Conservation (phyloP, 441 rosid genomes). For the Gossypium gossypioides region DNA sequence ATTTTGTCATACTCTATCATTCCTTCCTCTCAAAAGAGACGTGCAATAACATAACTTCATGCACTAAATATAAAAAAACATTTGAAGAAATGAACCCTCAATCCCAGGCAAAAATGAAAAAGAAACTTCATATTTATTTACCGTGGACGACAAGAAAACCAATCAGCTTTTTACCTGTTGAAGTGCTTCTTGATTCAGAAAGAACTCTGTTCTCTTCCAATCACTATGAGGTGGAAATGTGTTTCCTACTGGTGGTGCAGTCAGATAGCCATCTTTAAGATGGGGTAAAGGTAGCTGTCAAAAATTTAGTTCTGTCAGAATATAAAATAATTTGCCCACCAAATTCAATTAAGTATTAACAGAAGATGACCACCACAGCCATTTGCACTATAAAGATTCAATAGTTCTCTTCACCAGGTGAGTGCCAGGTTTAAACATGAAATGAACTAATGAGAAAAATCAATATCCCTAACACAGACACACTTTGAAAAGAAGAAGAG, state of each 20-base stretch:
- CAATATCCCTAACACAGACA: not conserved
- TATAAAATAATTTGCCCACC: not conserved
- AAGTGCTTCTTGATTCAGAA: slow-evolving; percentile 77
- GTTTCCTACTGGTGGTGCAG: slow-evolving; percentile 71
- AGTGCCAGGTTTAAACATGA: not conserved
- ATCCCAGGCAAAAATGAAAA: not conserved
- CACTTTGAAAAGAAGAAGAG: not conserved
- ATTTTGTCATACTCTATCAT: not conserved
- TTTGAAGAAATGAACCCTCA: not conserved
- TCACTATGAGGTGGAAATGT: slow-evolving; percentile 80
- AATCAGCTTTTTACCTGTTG: slow-evolving; percentile 49
- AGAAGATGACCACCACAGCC: not conserved
- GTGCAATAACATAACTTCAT: not conserved
- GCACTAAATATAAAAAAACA: not conserved
- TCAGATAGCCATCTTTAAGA: slow-evolving; percentile 81
- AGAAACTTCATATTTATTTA: not conserved
- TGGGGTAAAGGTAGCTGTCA: slow-evolving; percentile 83
- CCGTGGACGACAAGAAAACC: not conserved
- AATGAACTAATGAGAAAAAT: not conserved
- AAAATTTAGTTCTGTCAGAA: slow-evolving; percentile 21
- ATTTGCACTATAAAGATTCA: not conserved
- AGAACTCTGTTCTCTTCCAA: slow-evolving; percentile 73
- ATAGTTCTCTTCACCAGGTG: not conserved
- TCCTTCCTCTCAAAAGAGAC: not conserved
- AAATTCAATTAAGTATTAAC: not conserved